Evolutionary conservation across 805 yeast species (phyloP).

Genomic region (Clavispora vitiphila): DNA sequence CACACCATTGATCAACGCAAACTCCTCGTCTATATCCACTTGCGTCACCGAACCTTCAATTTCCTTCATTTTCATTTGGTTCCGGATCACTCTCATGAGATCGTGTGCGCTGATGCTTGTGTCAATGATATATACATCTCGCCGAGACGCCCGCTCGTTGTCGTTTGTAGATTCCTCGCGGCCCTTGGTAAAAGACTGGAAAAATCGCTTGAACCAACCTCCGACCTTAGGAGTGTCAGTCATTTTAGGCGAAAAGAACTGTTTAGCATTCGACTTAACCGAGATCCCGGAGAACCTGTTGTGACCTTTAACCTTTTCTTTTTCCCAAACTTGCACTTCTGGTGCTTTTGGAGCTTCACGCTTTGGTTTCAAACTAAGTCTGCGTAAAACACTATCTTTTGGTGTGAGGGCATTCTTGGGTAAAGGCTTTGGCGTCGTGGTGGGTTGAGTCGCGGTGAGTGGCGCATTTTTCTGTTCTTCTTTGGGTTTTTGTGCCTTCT

Average conservation of each 20-base stretch:
- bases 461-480: background rate
- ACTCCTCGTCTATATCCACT: constrained; percentile 39
- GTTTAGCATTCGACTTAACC: constrained; percentile 9
- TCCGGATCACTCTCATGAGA: constrained; percentile 30
- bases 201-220: constrained; percentile 36
- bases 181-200: constrained; percentile 20
- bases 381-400: constrained; percentile 11
- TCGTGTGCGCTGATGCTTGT: constrained; percentile 26
- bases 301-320: constrained; percentile 11
- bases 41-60: constrained; percentile 46
- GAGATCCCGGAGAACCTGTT: constrained; percentile 36
- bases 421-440: too few species aligned
- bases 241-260: constrained; percentile 6
- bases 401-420: background rate
- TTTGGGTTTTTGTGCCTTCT: background rate
- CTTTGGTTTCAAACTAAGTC: constrained; percentile 32
- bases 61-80: constrained; percentile 41
- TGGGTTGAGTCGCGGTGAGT: background rate
- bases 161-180: constrained; percentile 4
- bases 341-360: constrained; percentile 39
- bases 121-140: constrained; percentile 29
- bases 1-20: constrained; percentile 40
- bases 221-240: constrained; percentile 14
- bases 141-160: constrained; percentile 2
- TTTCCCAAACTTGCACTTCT: constrained; percentile 3